Evolutionary conservation across 1,139 yeast genomes (phyloP).

Genomic region (Suhomyces panamericanus): DNA sequence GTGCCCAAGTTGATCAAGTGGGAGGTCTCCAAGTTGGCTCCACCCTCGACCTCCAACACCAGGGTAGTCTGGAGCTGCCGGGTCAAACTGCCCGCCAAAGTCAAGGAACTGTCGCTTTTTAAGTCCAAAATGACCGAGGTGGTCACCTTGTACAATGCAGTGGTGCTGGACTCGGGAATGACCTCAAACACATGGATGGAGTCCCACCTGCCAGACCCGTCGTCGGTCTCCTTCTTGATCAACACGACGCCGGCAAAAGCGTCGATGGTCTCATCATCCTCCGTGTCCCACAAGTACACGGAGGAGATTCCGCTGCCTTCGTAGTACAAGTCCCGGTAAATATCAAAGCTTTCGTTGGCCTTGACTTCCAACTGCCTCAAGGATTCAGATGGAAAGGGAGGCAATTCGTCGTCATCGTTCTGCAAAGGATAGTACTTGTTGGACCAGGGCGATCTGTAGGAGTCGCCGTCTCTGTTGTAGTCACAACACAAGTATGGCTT

Average conservation of each 20-base stretch:
- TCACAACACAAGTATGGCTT: conserved; percentile 84
- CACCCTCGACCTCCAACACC: conserved; percentile 39
- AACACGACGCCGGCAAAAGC: conserved; percentile 90
- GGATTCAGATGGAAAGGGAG: conserved; percentile 69
- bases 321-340: conserved; percentile 89
- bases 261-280: conserved; percentile 44
- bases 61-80: conserved; percentile 66
- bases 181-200: conserved; percentile 91
- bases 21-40: conserved; percentile 48
- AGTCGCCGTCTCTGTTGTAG: conserved; percentile 92
- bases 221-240: conserved; percentile 67
- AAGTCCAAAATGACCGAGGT: conserved; percentile 85
- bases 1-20: conserved; percentile 87
- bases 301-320: conserved; percentile 87
- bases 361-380: conserved; percentile 74
- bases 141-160: conserved; percentile 72
- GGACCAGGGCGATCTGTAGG: conserved; percentile 90
- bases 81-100: conserved; percentile 80
- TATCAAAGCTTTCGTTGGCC: conserved; percentile 90
- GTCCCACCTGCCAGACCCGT: conserved; percentile 76
- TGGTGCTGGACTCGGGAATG: conserved; percentile 42
- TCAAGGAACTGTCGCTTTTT: conserved; percentile 39
- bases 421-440: conserved; percentile 70
- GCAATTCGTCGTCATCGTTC: conserved; percentile 52
- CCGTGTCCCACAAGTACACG: conserved; percentile 89